A percentile compares a stretch with the other conserved stretches of the same genome.
Evolutionary conservation across 257 asterid species (phyloP).

Genomic region (Rauvolfia tetraphylla): DNA sequence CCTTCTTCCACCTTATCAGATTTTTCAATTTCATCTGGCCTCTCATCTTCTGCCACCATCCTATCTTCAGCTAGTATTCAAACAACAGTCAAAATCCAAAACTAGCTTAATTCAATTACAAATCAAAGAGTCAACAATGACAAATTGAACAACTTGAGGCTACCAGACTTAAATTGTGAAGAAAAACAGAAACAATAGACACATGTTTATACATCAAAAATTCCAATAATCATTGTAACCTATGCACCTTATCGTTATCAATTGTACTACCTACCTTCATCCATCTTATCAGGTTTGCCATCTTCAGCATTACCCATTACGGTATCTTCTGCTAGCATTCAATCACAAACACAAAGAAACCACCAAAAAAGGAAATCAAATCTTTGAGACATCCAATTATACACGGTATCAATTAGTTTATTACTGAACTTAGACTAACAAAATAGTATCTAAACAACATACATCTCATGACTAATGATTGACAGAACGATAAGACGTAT

Average conservation of each 20-base stretch:
- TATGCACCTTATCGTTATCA: not conserved
- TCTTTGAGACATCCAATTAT: not conserved
- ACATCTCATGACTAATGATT: not conserved
- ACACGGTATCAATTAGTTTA: not conserved
- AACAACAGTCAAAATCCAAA: slow-evolving; percentile 18
- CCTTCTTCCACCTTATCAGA: slow-evolving; percentile 31
- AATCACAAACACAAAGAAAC: slow-evolving; percentile 1
- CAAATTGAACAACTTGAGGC: not conserved
- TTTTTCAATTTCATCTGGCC: slow-evolving; percentile 29
- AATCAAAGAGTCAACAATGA: not conserved
- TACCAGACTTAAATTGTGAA: not conserved
- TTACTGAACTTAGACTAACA: not conserved
- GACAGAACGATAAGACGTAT: not conserved
- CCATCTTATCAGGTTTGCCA: slow-evolving; percentile 16
- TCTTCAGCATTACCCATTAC: slow-evolving; percentile 15
- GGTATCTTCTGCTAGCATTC: slow-evolving; percentile 26
- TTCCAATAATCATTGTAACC: not conserved
- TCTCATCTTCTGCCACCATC: slow-evolving; percentile 31
- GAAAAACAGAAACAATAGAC: not conserved
- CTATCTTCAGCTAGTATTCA: slow-evolving; percentile 39
- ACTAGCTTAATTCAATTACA: slow-evolving; percentile 1
- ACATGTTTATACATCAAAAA: not conserved
- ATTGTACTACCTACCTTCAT: slow-evolving; percentile 21
- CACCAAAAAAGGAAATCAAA: not conserved
- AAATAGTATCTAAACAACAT: not conserved